These are phyloP conservation scores for Globisporangium takayamanum DNA, from an alignment of 352 stramenopile species.

Conservation along the genomic window DNA sequence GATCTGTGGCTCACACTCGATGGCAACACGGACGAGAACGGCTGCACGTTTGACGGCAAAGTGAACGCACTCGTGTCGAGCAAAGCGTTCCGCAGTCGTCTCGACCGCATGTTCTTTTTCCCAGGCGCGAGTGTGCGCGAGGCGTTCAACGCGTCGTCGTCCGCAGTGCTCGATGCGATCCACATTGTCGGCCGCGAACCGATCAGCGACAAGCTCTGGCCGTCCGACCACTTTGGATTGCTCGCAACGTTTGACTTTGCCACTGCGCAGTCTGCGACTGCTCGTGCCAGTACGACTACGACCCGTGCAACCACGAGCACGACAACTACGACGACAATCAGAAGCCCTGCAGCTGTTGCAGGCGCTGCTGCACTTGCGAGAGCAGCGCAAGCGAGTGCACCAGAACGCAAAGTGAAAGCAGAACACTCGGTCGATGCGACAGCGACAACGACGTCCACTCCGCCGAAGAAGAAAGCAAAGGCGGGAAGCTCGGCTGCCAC, in stretches of 20 bases:
- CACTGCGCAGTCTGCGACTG: conserved; percentile 12
- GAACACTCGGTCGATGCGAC: background rate
- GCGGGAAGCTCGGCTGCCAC: conserved; percentile 2
- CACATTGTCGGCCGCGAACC: conserved; percentile 56
- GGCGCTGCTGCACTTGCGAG: too few relatives aligned
- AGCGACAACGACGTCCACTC: background rate
- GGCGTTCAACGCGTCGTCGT: conserved; percentile 10
- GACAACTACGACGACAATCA: background rate
- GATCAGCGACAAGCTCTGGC: conserved; percentile 62
- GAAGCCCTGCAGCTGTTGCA: too few relatives aligned
- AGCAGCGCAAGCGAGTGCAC: background rate
- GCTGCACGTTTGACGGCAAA: conserved; percentile 65
- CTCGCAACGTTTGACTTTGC: conserved; percentile 38
- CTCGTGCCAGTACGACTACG: background rate
- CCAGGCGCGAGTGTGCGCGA: conserved; percentile 8
- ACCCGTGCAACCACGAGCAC: background rate
- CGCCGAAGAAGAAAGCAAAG: background rate
- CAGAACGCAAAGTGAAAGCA: conserved; percentile 5
- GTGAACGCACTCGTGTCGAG: conserved; percentile 54
- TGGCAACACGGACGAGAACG: conserved; percentile 71
- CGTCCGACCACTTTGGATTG: conserved; percentile 72
- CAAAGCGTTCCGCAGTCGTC: conserved; percentile 53
- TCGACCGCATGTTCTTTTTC: conserved; percentile 77
- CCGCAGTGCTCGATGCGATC: conserved; percentile 31
- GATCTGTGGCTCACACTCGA: conserved; percentile 62